A percentile compares a stretch with the other conserved stretches of the same genome.
Evolutionary conservation across 371 early-diverging fungal genomes (phyloP).

Genomic region (Basidiobolus meristosporus): DNA sequence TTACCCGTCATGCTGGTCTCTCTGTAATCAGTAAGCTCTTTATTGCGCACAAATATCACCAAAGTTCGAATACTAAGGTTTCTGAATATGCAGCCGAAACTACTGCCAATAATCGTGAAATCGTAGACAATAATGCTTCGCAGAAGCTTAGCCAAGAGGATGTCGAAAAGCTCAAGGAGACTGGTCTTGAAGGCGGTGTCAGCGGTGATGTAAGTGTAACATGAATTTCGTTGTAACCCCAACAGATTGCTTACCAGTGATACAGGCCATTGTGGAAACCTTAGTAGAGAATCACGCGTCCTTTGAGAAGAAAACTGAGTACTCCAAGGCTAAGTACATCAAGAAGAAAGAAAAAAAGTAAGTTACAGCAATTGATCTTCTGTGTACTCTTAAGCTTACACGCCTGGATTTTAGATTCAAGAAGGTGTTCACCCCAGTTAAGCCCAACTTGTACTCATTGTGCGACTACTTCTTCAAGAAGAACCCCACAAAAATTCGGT

Average conservation of each 20-base stretch:
- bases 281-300: constrained; percentile 65
- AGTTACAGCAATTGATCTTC: constrained; percentile 1
- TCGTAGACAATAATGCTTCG: constrained; percentile 42
- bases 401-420: constrained; percentile 30
- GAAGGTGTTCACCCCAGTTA: constrained; percentile 64
- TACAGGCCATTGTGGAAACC: constrained; percentile 48
- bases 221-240: not conserved
- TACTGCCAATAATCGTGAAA: constrained; percentile 65
- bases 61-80: not conserved
- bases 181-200: constrained; percentile 47
- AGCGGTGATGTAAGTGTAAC: constrained; percentile 20
- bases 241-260: not conserved
- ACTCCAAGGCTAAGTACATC: constrained; percentile 89
- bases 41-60: not conserved
- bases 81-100: constrained; percentile 42
- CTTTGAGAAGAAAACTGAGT: constrained; percentile 86
- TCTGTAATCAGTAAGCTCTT: constrained; percentile 16
- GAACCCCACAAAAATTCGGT: constrained; percentile 65
- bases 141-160: constrained; percentile 73
- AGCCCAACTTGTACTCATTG: constrained; percentile 54
- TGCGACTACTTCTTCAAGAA: constrained; percentile 60
- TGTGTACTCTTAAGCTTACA: not conserved
- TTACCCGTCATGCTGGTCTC: constrained; percentile 14
- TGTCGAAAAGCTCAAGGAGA: constrained; percentile 61
- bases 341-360: constrained; percentile 83